Evolutionary conservation across 768 basidiomycete species (phyloP), one percentile per base, ranked within the genome.

Genomic region (Panaeolus papilionaceus): DNA sequence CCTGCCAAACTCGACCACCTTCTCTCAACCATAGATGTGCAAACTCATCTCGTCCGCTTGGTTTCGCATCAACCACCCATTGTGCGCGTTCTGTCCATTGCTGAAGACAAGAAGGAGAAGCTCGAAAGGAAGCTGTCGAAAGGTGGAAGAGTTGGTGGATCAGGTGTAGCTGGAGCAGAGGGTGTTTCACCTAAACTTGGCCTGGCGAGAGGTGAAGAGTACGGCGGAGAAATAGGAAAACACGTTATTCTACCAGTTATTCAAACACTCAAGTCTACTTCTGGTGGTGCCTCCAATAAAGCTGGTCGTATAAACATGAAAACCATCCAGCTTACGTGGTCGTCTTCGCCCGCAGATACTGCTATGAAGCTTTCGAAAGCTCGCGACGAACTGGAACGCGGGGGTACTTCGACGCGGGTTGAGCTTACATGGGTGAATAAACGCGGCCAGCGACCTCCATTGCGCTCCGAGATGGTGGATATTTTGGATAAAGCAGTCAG

Each of bases 321-420:
- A 79, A 89, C 92, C 79, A 80, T 93, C 4, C 90, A 92, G 77
- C 73, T 95, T 58, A 87, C 89, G 12, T 95, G 92, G 91, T 82
- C 80, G 2, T 85, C 89, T 12, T 86, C 79, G 7, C 69, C 75
- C 38, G 85, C 82, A 7, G 94, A 95, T 72, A 72, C 89, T 20
- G 81, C 80, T 42, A 90, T 90, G 76, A 94, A 93, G 75, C 67
- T 94, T 39, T 81, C 79, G 64, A 89, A 89, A 75, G 85, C 84
- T 23, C 76, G 80, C 63, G 79, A 83, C 63, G 85, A 90, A 44
- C 77, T 95, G 65, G 85, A 84, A 71, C 87, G 87, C 69, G 91
- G 91, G 0, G 68, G 71, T 42, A 63, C 67, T 76, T 58, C 54
- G 28, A 58, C 80, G 38, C 79, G 84, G 9, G 86, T 94, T 66